Base-by-base conservation (phyloP, 2,329 filamentous ascomycete species). In the Myriosclerotinia duriaeana region DNA sequence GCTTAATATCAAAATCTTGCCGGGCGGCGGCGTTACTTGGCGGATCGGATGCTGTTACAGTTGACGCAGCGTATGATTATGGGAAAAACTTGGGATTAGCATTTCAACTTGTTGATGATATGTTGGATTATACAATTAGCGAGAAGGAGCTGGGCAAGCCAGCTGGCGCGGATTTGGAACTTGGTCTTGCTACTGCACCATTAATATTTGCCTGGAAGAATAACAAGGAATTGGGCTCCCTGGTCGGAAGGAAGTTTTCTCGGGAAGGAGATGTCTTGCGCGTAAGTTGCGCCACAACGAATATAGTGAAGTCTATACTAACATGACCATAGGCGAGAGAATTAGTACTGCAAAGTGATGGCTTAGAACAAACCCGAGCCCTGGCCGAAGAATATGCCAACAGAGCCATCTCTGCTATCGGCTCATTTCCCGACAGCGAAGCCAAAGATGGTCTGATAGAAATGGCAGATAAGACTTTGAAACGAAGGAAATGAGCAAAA, bases 31-130 rank as follows among this genome's bases (percentile, higher is more conserved):
- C 95, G 3, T 81, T 99, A 55, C 83, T 99, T 22, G 93, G 95
- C 40, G 88, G 91, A 17, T 86, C 89, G 44, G 85, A 93, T 44
- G 83, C 84, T 0, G 85, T 89, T 69, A 92, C 95, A 1, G 92
- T 97, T 2, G 93, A 99, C 71, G 91, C 93, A 12, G 92, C 94
- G 2, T 99, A 99, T 76, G 79, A 85, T 20, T 99, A 98, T 75
- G 95, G 95, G 63, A 92, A 92, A 79, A 98, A 99, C 74, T 78
- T 99, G 56, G 95, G 95, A 1, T 80, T 99, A 65, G 95, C 95
- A 1, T 99, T 99, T 80, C 95, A 99, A 82, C 84, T 99, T 12
- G 94, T 99, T 20, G 95, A 99, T 77, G 95, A 99, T 77, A 91
- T 99, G 90, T 83, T 99, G 73, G 95, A 99, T 78, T 99, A 98